Base-by-base conservation (phyloP, 106 monocot genomes). In the Dendrobium chrysotoxum region DNA sequence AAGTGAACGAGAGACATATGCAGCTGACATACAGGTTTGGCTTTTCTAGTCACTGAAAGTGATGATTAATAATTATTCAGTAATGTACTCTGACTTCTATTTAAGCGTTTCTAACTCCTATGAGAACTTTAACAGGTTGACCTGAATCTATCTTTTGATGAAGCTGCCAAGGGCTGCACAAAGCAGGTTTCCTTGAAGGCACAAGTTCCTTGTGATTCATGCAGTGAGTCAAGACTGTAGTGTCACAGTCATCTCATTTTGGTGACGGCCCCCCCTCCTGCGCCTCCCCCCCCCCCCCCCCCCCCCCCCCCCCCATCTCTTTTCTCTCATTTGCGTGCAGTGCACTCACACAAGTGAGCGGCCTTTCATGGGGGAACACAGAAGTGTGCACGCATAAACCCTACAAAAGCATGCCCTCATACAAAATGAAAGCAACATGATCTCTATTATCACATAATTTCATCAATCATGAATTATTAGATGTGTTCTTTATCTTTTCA, bases 21-120 rank as follows among this genome's bases (percentile, higher is more conserved):
- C 95, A 78, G 44, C 88, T 83, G 91, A 99, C 79, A 77, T 89
- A 81, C 81, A 93, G 93, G 95, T 95, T 85, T 46, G 47, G 47
- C 4, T 76, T 45, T 15, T 76, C 0, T 45, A 47, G 25, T 76
- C 23, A 2, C 47, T 76, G 76, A 47, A 76, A 76, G 23, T 45
- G 47, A 74, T 74, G n/a, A 74, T 74, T 46, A 76, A 18, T 12
- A 35, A 70, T 70, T 61, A n/a, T 74, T 18, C 15, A 21, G 7
- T 23, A 21, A 74, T 74, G 38, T 21, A 74, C 74, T 42, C 41
- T 74, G 41, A 74, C 38, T 41, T 42, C 18, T 75, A 11, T 75
- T 46, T 16, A 1, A 5, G 8, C 45, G 0, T n/a, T 25, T 61
- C 54, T 76, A 44, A 31, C 38, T 55, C 46, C 40, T 79, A 13